phyloP scores from a whole-genome alignment of 2,329 filamentous ascomycete genomes.

The Pseudogymnoascus sp. region DNA sequence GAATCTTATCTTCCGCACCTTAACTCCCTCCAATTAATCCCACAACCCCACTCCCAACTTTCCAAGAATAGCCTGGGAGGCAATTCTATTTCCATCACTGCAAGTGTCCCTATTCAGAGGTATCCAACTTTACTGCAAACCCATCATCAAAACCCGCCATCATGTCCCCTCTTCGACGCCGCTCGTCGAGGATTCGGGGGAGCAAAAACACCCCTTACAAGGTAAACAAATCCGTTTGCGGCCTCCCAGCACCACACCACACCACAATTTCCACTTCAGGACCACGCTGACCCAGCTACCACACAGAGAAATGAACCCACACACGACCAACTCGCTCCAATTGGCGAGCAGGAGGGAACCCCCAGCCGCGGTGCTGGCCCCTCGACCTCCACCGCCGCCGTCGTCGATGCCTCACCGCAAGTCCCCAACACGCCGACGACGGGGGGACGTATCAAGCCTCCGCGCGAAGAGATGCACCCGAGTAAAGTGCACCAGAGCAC shows the following conservation, averaged over 20 bases:
- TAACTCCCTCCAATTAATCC: slow-evolving; percentile 20
- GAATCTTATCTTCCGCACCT: slow-evolving; percentile 1
- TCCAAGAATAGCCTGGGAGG: slow-evolving; percentile 2
- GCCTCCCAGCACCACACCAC: not conserved
- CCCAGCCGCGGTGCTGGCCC: slow-evolving; percentile 15
- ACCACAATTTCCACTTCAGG: not conserved
- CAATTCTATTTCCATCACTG: not conserved
- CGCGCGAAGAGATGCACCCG: slow-evolving; percentile 82
- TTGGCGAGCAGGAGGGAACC: slow-evolving; percentile 26
- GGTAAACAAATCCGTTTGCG: slow-evolving; percentile 18
- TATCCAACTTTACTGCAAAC: not conserved
- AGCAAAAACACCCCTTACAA: slow-evolving; percentile 24
- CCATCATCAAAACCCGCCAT: not conserved
- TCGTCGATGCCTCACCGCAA: slow-evolving; percentile 20
- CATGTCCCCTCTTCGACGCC: slow-evolving; percentile 23
- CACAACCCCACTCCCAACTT: slow-evolving; percentile 5
- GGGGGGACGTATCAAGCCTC: slow-evolving; percentile 52
- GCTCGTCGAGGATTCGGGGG: slow-evolving; percentile 26
- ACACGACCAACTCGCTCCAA: slow-evolving; percentile 20
- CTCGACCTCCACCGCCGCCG: slow-evolving; percentile 20
- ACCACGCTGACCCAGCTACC: not conserved
- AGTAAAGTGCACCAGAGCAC: slow-evolving; percentile 69
- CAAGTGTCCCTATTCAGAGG: not conserved
- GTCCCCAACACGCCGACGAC: slow-evolving; percentile 50
- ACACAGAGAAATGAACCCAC: slow-evolving; percentile 12